A percentile compares a stretch with the other conserved stretches of the same genome.
Evolutionary conservation across 176 grass and related monocot genomes (phyloP).

Genomic region (Tillandsia fasciculata): DNA sequence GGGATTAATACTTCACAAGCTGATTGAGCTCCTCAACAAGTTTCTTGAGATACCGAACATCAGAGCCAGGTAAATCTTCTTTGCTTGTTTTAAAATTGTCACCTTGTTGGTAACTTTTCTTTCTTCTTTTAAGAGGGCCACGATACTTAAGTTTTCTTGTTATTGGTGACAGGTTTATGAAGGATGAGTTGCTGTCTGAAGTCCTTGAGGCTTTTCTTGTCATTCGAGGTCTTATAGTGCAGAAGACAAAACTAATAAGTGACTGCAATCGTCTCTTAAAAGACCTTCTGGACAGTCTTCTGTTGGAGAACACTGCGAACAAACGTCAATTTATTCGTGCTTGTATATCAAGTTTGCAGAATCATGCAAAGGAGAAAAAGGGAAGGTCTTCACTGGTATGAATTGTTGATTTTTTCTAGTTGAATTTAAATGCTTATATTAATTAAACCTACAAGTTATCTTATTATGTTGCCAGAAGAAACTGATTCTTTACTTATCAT

Average conservation of each 20-base stretch:
- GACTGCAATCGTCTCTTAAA: constrained; percentile 89
- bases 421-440: background rate
- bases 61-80: constrained; percentile 56
- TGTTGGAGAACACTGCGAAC: constrained; percentile 78
- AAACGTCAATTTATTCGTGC: constrained; percentile 91
- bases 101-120: background rate
- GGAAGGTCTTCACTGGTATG: constrained; percentile 76
- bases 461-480: too few species aligned
- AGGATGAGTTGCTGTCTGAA: constrained; percentile 70
- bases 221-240: constrained; percentile 86
- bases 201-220: constrained; percentile 78
- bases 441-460: background rate
- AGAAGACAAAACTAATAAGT: constrained; percentile 95
- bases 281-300: constrained; percentile 86
- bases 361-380: constrained; percentile 72
- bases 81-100: background rate
- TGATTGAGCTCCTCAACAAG: constrained; percentile 88
- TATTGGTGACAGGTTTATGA: constrained; percentile 66
- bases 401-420: background rate
- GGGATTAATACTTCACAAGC: constrained; percentile 93
- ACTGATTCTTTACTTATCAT: constrained; percentile 5
- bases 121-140: background rate
- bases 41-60: constrained; percentile 97
- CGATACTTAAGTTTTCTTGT: background rate
- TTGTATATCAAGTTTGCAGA: constrained; percentile 90